phyloP scores from a whole-genome alignment of 805 yeast genomes.

The Cyberlindnera suaveolens region DNA sequence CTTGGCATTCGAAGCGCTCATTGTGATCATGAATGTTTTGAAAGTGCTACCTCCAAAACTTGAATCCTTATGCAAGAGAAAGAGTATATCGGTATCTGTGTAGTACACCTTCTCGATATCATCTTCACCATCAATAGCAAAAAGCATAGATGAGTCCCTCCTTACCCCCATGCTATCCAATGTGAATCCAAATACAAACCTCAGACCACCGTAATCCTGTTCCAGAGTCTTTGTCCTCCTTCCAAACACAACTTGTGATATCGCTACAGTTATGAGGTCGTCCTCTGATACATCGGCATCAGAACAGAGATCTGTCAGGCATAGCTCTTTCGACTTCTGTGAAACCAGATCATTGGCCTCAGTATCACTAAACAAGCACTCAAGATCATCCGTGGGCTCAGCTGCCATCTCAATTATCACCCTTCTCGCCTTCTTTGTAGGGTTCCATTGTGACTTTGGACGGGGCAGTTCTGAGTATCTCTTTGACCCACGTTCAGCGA shows the following conservation, averaged over 20 bases:
- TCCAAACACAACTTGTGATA: constrained; percentile 2
- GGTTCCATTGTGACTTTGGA: not conserved
- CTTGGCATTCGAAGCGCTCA: not conserved
- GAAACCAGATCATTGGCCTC: constrained; percentile 7
- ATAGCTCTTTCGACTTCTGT: not conserved
- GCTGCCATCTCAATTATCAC: not conserved
- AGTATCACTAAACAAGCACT: constrained; percentile 6
- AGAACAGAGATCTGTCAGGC: not conserved
- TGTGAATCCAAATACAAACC: not conserved
- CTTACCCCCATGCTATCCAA: not conserved
- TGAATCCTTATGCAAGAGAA: not conserved
- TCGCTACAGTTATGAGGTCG: not conserved
- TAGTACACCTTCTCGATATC: not conserved
- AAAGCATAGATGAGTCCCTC: not conserved
- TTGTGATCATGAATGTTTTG: not conserved
- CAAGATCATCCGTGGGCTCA: not conserved
- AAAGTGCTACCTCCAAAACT: too few relatives aligned
- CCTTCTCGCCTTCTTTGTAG: not conserved
- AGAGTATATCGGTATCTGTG: not conserved
- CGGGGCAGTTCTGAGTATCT: not conserved
- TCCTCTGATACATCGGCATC: not conserved
- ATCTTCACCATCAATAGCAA: not conserved
- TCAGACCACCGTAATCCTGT: not conserved
- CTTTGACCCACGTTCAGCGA: not conserved
- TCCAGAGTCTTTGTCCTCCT: not conserved